Base-by-base conservation (phyloP, 2,329 filamentous ascomycete genomes). In the Sclerotinia spermophila region DNA sequence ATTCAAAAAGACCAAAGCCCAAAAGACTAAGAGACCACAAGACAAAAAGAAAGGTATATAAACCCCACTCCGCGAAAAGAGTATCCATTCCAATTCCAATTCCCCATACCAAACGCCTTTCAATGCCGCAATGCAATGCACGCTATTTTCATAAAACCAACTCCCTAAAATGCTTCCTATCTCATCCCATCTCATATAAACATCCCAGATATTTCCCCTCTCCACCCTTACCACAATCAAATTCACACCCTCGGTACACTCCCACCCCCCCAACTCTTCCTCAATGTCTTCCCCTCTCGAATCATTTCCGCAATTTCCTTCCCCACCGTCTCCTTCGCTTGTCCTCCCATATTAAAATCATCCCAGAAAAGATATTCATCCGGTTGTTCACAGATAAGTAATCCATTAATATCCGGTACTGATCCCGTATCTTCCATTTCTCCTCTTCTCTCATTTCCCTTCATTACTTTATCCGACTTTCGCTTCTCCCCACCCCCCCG, bases 301-400 rank as follows among this genome's bases (percentile, higher is more conserved):
- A 77, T 67, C 67, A 76, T 72, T 72, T 74, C 72, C 10, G 75
- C 79, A 3, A 80, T 74, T 10, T 76, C 75, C 44, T 72, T 74
- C 3, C 80, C 81, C 33, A 82, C 75, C 56, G 75, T 75, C 19
- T 74, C 69, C 5, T 83, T 81, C 24, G 80, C 82, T 33, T 78
- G 76, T 53, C 74, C 73, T 21, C 80, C 80, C 5, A 87, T 78
- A 0, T 81, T 84, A 56, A 86, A 86, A 0, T 81, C 79, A 64
- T 85, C 84, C 77, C 83, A 84, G 76, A 87, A 88, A 3, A 89
- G 79, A 71, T 86, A 84, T 19, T 83, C 79, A 21, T 83, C 78
- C 10, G 76, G 76, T 3, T 73, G 53, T 6, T 73, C 72, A 74
- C 86, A 88, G 38, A 80, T 70, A 5, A 74, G 24, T 55, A 74